Percentiles rank a stretch among this genome's conserved stretches.
Conservation (phyloP, 192 early-diverging fungal species). For the Mortierella claussenii region DNA sequence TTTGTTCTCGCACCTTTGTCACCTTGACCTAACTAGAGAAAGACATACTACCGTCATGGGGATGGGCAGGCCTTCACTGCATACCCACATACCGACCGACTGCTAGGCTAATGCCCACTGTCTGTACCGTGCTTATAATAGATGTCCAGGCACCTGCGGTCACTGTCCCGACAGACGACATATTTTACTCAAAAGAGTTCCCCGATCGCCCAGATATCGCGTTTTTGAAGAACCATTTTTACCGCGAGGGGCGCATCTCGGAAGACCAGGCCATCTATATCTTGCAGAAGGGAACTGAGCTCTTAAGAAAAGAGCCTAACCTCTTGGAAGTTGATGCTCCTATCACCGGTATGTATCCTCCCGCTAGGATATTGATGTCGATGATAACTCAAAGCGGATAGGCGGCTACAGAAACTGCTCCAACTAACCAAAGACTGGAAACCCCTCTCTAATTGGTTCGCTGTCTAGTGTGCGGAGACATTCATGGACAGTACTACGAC, state of each 20-base stretch:
- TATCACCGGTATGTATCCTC: conserved; percentile 75
- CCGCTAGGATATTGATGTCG: no score
- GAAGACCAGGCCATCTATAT: conserved; percentile 93
- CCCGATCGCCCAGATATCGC: conserved; percentile 79
- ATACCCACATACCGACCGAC: no score
- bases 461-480: conserved; percentile 88
- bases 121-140: conserved; percentile 9
- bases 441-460: background rate
- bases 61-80: no score
- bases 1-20: no score
- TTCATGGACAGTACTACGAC: conserved; percentile 99
- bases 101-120: no score
- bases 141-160: conserved; percentile 68
- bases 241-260: conserved; percentile 90
- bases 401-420: no score
- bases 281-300: conserved; percentile 81
- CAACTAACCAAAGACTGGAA: no score
- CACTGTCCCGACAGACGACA: conserved; percentile 57
- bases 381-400: no score
- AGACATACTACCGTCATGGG: no score
- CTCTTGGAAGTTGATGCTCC: conserved; percentile 91
- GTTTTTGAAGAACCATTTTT: conserved; percentile 93
- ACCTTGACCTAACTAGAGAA: no score
- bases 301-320: conserved; percentile 85
- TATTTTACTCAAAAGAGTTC: conserved; percentile 65